Base-by-base conservation (phyloP, 1,284 basidiomycete species). In the Boletus holoroseus region DNA sequence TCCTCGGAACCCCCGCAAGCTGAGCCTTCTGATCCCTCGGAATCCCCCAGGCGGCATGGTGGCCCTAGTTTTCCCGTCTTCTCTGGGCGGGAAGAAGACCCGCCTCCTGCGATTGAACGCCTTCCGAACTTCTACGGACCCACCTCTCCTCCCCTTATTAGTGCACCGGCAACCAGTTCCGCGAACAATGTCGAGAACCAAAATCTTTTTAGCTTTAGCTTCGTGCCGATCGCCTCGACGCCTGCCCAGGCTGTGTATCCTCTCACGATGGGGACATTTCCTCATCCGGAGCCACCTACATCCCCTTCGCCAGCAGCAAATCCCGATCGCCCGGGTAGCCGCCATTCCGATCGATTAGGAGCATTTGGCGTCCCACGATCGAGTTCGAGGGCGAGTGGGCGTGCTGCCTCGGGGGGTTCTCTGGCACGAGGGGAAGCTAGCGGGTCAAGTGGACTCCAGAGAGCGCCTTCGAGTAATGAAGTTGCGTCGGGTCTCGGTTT, bases 231-330 rank as follows among this genome's bases (percentile, higher is more conserved):
- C 15, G 72, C 80, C 5, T 78, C 79, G 11, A 82, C 81, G 2
- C 76, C 82, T 39, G 69, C 69, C 27, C 69, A 72, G 49, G 57
- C 62, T 20, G 60, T 69, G 53, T 76, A 70, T 53, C 61, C 66
- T 31, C 59, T 66, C 8, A 42, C 62, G 30, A 71, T 75, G 66
- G 74, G 75, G 24, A 74, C 65, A 36, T 81, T 85, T 57, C 78
- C 82, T 9, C 80, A 79, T 63, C 82, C 83, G 3, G 83, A 86
- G 58, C 75, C 78, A 12, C 82, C 84, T 2, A 78, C 79, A 44
- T 86, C 84, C 8, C 85, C 84, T n/a, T 79, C 83, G 2, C 85
- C 84, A 27, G 73, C 73, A 26, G 71, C 73, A 43, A 69, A 67
- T 45, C 55, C 50, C 8, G 68, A 70, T 37, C 67, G 67, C n/a